Percentiles rank a stretch among this genome's conserved stretches.
These are phyloP conservation scores for Komagataea norvegica DNA, from an alignment of 1,139 yeast species.

Conservation along the genomic window DNA sequence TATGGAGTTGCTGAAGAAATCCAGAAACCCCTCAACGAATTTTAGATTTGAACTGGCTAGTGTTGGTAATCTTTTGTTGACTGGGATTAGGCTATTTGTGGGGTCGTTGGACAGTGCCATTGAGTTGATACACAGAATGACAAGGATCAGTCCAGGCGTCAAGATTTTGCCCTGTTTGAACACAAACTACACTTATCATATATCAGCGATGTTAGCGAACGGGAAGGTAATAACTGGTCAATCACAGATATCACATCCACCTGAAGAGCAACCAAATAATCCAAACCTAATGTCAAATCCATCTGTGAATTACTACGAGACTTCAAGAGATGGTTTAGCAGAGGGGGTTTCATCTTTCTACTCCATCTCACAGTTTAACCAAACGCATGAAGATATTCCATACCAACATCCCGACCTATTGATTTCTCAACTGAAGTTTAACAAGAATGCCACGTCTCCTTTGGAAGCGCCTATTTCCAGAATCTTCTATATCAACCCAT, in stretches of 20 bases:
- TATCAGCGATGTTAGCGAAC: conserved; percentile 67
- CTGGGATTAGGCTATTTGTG: conserved; percentile 76
- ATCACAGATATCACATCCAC: conserved; percentile 88
- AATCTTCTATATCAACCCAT: conserved; percentile 78
- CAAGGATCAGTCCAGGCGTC: conserved; percentile 52
- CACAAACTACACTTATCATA: conserved; percentile 82
- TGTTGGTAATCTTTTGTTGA: conserved; percentile 76
- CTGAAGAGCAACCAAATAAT: conserved; percentile 12
- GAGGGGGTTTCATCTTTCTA: background rate
- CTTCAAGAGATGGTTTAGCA: background rate
- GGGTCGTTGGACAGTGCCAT: conserved; percentile 85
- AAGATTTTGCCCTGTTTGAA: conserved; percentile 77
- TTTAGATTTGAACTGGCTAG: conserved; percentile 76
- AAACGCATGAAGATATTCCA: conserved; percentile 39
- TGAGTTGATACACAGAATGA: conserved; percentile 64
- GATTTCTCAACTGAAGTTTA: conserved; percentile 69
- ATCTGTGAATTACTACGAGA: conserved; percentile 5
- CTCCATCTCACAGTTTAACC: background rate
- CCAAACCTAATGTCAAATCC: background rate
- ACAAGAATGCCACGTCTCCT: conserved; percentile 53
- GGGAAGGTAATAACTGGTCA: conserved; percentile 87
- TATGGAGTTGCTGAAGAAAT: conserved; percentile 67
- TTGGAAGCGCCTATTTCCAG: conserved; percentile 71
- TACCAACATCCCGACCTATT: conserved; percentile 77
- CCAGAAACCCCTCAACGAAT: conserved; percentile 50